phyloP scores from a whole-genome alignment of 306 rosid species.

The Cicer arietinum region DNA sequence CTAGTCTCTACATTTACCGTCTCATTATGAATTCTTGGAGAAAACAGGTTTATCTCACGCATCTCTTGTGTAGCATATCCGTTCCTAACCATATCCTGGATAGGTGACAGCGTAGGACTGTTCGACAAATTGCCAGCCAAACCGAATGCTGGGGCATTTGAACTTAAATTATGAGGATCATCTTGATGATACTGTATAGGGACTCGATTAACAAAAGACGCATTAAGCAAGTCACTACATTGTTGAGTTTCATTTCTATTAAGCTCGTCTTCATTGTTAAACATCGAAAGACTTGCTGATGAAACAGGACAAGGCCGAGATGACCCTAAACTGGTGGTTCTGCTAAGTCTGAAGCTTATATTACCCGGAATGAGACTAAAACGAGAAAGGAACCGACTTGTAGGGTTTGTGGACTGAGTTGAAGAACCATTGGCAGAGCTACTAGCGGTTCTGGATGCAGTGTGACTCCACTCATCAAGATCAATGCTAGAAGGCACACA shows the following conservation, averaged over 20 bases:
- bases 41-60: constrained; percentile 53
- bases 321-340: constrained; percentile 90
- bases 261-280: constrained; percentile 69
- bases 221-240: constrained; percentile 51
- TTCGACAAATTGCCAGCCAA: constrained; percentile 47
- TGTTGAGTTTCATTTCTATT: constrained; percentile 61
- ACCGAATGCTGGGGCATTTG: constrained; percentile 47
- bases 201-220: constrained; percentile 49
- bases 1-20: constrained; percentile 63
- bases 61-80: constrained; percentile 52
- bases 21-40: constrained; percentile 58
- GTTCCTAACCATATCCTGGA: constrained; percentile 53
- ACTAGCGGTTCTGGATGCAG: constrained; percentile 61
- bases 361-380: constrained; percentile 85
- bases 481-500: constrained; percentile 60
- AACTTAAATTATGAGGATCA: constrained; percentile 55
- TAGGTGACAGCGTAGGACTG: constrained; percentile 50
- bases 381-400: constrained; percentile 80
- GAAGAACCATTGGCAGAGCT: constrained; percentile 63
- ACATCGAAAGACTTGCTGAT: constrained; percentile 57
- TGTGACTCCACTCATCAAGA: constrained; percentile 63
- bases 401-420: constrained; percentile 66
- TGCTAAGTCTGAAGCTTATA: constrained; percentile 84
- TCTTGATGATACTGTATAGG: constrained; percentile 54
- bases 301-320: constrained; percentile 76